Evolutionary conservation across 345 rosid species (phyloP).

Genomic region (Syzygium oleosum): DNA sequence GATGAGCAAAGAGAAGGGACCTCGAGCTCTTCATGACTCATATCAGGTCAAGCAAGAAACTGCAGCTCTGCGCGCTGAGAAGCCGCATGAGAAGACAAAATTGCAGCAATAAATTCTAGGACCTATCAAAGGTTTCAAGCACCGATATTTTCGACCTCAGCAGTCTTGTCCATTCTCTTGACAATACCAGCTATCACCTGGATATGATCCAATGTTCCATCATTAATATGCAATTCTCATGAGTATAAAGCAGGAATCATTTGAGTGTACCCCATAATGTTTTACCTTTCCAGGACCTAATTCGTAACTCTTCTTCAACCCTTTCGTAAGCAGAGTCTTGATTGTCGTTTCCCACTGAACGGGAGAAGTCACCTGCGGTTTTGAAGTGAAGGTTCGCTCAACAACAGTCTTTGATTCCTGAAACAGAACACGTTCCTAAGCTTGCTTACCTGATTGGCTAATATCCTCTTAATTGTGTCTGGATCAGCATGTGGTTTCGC

Average conservation of each 20-base stretch:
- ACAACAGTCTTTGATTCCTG: background rate
- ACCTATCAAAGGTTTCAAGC: constrained; percentile 28
- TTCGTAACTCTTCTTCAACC: constrained; percentile 77
- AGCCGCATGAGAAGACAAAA: background rate
- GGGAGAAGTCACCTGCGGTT: constrained; percentile 86
- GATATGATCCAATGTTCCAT: background rate
- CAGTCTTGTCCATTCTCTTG: constrained; percentile 79
- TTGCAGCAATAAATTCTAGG: background rate
- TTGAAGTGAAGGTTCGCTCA: background rate
- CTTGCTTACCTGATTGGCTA: constrained; percentile 61
- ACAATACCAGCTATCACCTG: constrained; percentile 97
- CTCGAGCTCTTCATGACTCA: background rate
- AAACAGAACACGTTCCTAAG: background rate
- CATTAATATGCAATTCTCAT: background rate
- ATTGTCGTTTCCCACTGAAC: constrained; percentile 99
- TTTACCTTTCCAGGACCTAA: constrained; percentile 96
- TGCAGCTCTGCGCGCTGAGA: background rate
- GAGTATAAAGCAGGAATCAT: background rate
- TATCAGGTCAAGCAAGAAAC: background rate
- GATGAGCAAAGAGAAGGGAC: background rate
- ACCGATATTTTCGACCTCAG: constrained; percentile 60
- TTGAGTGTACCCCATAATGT: background rate
- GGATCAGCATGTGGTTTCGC: constrained; percentile 95
- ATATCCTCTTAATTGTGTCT: constrained; percentile 74
- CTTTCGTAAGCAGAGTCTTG: constrained; percentile 61